phyloP scores from a whole-genome alignment of 176 grass and related monocot genomes.

The Bromus sterilis region DNA sequence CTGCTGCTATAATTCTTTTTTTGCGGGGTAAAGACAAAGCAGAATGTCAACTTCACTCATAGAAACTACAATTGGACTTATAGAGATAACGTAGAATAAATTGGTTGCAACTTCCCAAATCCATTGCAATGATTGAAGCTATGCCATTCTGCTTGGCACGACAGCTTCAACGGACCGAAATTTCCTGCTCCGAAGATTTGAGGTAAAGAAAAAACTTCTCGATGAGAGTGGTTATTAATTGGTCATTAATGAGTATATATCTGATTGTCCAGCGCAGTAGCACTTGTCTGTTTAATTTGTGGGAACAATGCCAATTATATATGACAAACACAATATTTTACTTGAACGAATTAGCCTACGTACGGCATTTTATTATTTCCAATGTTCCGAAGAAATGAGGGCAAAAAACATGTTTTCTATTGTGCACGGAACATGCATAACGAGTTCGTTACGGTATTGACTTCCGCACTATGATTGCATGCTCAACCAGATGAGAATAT shows the following conservation, averaged over 20 bases:
- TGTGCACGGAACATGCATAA: not conserved
- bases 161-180: not conserved
- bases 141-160: not conserved
- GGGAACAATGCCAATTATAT: not conserved
- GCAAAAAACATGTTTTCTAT: not conserved
- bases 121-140: not conserved
- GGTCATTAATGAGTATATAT: not conserved
- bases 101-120: not conserved
- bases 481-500: not conserved
- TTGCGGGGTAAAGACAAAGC: too few species aligned
- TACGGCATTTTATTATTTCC: not conserved
- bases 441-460: not conserved
- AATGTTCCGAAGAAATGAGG: not conserved
- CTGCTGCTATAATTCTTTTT: too few species aligned
- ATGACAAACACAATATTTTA: not conserved
- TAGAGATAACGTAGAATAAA: not conserved
- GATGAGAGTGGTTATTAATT: not conserved
- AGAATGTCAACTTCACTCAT: too few species aligned
- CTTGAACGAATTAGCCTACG: not conserved
- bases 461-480: not conserved
- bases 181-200: not conserved
- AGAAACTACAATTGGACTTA: too few species aligned
- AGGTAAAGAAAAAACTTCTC: not conserved
- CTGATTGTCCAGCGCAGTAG: not conserved
- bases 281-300: not conserved